Conservation (phyloP, 2,329 filamentous ascomycete genomes). For the Daldinia eschscholtzii region DNA sequence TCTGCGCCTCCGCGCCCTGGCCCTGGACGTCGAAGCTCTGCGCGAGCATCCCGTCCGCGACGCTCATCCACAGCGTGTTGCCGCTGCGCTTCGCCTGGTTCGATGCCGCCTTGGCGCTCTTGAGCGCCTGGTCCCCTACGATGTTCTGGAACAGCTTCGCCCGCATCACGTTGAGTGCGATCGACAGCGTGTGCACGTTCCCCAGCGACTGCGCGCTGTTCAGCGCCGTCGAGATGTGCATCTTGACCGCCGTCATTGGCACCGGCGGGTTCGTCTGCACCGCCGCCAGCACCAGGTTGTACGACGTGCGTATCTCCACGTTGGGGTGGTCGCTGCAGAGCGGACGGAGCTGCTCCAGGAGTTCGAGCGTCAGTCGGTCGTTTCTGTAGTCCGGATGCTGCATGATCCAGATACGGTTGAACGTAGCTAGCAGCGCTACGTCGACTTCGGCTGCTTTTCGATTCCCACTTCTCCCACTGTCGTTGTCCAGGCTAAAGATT, state of each 20-base stretch:
- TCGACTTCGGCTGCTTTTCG: constrained; percentile 70
- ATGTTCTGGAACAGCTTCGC: constrained; percentile 84
- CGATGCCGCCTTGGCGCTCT: constrained; percentile 77
- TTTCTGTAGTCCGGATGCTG: constrained; percentile 70
- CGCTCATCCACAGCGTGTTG: constrained; percentile 82
- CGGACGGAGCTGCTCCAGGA: constrained; percentile 75
- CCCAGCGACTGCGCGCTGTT: constrained; percentile 74
- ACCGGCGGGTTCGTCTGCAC: constrained; percentile 71
- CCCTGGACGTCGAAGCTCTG: constrained; percentile 81
- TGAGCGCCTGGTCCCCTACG: constrained; percentile 82
- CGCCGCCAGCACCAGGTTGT: constrained; percentile 79
- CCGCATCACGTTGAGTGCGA: constrained; percentile 88
- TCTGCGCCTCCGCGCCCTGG: constrained; percentile 68
- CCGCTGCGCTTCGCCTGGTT: constrained; percentile 77
- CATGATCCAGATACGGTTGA: constrained; percentile 80
- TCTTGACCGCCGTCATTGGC: constrained; percentile 82
- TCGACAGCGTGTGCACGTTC: constrained; percentile 84
- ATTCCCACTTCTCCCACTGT: constrained; percentile 55
- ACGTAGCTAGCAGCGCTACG: constrained; percentile 72
- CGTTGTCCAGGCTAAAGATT: constrained; percentile 66
- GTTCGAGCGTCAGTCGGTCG: constrained; percentile 67
- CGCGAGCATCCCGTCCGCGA: constrained; percentile 82
- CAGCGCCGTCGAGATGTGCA: constrained; percentile 80
- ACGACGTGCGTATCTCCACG: constrained; percentile 81
- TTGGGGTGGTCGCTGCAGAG: constrained; percentile 78